Evolutionary conservation across 768 basidiomycete species (phyloP).

Genomic region (Hygrophoropsis aurantiaca): DNA sequence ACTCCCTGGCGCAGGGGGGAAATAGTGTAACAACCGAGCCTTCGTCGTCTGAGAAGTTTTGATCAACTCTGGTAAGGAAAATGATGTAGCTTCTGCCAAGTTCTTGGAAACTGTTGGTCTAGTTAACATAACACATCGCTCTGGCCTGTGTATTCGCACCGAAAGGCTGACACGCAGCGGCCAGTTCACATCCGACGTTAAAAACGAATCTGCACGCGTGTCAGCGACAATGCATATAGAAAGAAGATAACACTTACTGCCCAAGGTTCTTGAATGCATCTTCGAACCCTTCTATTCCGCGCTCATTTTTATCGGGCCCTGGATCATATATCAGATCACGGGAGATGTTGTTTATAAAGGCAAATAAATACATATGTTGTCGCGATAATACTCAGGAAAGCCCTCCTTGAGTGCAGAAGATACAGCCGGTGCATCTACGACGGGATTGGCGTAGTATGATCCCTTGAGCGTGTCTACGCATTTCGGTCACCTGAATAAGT

Average conservation of each 20-base stretch:
- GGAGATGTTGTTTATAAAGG: not conserved
- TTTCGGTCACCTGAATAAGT: not conserved
- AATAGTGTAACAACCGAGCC: slow-evolving; percentile 95
- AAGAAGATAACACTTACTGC: slow-evolving; percentile 36
- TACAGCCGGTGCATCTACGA: slow-evolving; percentile 66
- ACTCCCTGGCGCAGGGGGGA: slow-evolving; percentile 58
- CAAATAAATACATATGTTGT: slow-evolving; percentile 74
- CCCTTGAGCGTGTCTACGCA: slow-evolving; percentile 82
- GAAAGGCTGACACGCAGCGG: slow-evolving; percentile 88
- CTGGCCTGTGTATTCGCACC: too few species aligned
- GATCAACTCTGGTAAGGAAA: slow-evolving; percentile 75
- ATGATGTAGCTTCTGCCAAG: slow-evolving; percentile 54
- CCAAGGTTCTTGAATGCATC: slow-evolving; percentile 87
- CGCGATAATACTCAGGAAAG: slow-evolving; percentile 84
- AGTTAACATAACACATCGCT: too few species aligned
- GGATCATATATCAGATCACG: slow-evolving; percentile 1
- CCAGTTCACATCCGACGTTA: slow-evolving; percentile 77
- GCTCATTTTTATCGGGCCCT: slow-evolving; percentile 68
- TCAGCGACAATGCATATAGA: slow-evolving; percentile 5
- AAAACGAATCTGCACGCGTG: slow-evolving; percentile 64
- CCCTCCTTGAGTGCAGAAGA: slow-evolving; percentile 48
- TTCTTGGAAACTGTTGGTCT: slow-evolving; percentile 63
- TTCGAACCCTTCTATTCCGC: slow-evolving; percentile 74
- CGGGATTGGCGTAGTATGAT: slow-evolving; percentile 86
- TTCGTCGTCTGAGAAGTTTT: slow-evolving; percentile 80